Conservation (phyloP, 441 rosid genomes). For the Erysimum cheiri region DNA sequence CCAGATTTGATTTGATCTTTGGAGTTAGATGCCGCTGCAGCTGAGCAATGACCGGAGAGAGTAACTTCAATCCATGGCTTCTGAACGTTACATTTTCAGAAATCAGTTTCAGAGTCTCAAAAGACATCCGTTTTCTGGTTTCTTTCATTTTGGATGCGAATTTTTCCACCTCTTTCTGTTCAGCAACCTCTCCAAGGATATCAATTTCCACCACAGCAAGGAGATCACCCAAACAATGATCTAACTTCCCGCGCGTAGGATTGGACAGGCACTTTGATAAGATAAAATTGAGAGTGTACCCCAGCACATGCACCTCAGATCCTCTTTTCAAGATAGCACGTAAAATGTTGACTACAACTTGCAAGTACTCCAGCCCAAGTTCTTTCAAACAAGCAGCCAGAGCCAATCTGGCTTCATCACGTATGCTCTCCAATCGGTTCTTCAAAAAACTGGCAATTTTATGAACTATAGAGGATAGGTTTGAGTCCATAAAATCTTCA, state of each 20-base stretch:
- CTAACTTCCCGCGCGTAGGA: conserved; percentile 65
- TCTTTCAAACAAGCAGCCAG: conserved; percentile 91
- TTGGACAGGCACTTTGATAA: conserved; percentile 60
- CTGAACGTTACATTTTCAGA: conserved; percentile 76
- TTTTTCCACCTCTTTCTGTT: conserved; percentile 90
- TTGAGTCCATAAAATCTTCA: conserved; percentile 76
- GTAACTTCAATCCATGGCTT: conserved; percentile 71
- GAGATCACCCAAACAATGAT: conserved; percentile 86
- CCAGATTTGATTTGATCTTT: conserved; percentile 71
- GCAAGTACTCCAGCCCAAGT: conserved; percentile 88
- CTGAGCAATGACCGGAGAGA: conserved; percentile 66
- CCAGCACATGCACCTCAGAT: conserved; percentile 89
- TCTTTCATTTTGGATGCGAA: conserved; percentile 94
- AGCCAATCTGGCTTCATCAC: conserved; percentile 88
- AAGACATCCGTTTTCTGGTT: conserved; percentile 75
- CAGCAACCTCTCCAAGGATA: conserved; percentile 92
- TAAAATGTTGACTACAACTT: conserved; percentile 66
- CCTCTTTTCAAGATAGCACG: conserved; percentile 82
- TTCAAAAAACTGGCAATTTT: conserved; percentile 75
- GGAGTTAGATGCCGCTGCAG: conserved; percentile 74
- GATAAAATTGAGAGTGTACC: conserved; percentile 74
- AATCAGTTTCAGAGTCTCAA: conserved; percentile 79
- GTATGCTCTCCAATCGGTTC: conserved; percentile 70
- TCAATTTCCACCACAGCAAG: conserved; percentile 75
- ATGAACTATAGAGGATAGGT: conserved; percentile 80